Percentiles rank a stretch among this genome's conserved stretches.
These are phyloP conservation scores for Exobasidium cylindrosporum DNA, from an alignment of 1,284 basidiomycete species.

Conservation along the genomic window DNA sequence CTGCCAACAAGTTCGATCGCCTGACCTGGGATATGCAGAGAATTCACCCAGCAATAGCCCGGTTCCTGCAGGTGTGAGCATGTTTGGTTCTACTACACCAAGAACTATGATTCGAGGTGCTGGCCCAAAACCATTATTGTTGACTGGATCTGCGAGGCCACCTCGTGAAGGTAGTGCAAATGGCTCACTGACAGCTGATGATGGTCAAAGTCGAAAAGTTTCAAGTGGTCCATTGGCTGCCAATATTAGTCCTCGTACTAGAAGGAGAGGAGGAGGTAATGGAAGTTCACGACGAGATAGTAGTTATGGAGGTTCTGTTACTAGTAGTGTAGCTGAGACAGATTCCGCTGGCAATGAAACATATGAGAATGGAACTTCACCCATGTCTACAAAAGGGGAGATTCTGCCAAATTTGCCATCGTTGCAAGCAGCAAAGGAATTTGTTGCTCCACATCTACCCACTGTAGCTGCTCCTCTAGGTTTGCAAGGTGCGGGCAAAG, in stretches of 20 bases:
- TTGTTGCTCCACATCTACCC: neutral
- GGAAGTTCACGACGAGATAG: neutral
- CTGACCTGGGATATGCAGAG: neutral
- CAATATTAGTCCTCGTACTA: slow-evolving; percentile 19
- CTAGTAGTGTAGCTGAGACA: slow-evolving; percentile 6
- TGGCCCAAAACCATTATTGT: slow-evolving; percentile 39
- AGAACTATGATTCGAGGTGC: slow-evolving; percentile 24
- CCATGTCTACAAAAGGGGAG: neutral
- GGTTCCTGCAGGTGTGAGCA: slow-evolving; percentile 18
- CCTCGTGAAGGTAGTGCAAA: slow-evolving; percentile 33
- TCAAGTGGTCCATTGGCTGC: slow-evolving; percentile 41
- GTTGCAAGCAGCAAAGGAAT: neutral
- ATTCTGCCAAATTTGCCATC: neutral
- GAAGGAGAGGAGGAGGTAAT: slow-evolving; percentile 4
- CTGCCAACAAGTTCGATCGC: neutral
- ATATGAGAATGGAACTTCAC: neutral
- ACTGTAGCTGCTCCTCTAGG: neutral
- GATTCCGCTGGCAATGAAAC: neutral
- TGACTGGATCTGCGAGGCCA: slow-evolving; percentile 33
- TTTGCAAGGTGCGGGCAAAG: neutral
- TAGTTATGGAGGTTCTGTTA: slow-evolving; percentile 19
- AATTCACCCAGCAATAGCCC: slow-evolving; percentile 11
- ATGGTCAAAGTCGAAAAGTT: slow-evolving; percentile 36
- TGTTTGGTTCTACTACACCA: slow-evolving; percentile 24
- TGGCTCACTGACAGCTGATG: slow-evolving; percentile 17